Evolutionary conservation across 164 flowering plant species (phyloP).

Genomic region (Brasenia schreberi): DNA sequence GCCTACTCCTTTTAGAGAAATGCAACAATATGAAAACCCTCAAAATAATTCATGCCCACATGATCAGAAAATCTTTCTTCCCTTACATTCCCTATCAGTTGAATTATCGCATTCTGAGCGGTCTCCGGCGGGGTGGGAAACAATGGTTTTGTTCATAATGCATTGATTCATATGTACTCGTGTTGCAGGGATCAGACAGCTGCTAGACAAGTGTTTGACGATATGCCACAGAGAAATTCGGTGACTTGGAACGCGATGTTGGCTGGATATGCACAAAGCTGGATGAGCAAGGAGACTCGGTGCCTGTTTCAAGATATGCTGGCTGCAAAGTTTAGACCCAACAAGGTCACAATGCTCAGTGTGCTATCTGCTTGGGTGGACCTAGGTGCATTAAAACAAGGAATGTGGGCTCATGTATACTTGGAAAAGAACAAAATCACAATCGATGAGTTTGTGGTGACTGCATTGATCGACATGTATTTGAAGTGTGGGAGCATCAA

Average conservation of each 20-base stretch:
- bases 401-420: conserved; percentile 8
- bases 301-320: conserved; percentile 3
- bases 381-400: conserved; percentile 6
- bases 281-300: conserved; percentile 11
- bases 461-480: conserved; percentile 32
- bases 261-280: conserved; percentile 20
- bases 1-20: conserved; percentile 4
- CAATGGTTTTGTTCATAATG: conserved; percentile 17
- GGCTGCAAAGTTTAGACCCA: neutral
- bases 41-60: conserved; percentile 16
- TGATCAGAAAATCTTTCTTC: conserved; percentile 9
- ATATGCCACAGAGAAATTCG: conserved; percentile 19
- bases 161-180: conserved; percentile 23
- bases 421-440: neutral
- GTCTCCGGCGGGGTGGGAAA: no score
- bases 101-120: conserved; percentile 10
- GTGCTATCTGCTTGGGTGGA: conserved; percentile 9
- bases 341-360: conserved; percentile 4
- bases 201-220: conserved; percentile 23
- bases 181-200: conserved; percentile 9
- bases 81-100: conserved; percentile 10
- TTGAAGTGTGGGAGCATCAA: conserved; percentile 22
- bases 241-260: conserved; percentile 33
- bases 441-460: conserved; percentile 7
- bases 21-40: conserved; percentile 21